Conservation (phyloP, 345 rosid genomes). For the Theobroma cacao region DNA sequence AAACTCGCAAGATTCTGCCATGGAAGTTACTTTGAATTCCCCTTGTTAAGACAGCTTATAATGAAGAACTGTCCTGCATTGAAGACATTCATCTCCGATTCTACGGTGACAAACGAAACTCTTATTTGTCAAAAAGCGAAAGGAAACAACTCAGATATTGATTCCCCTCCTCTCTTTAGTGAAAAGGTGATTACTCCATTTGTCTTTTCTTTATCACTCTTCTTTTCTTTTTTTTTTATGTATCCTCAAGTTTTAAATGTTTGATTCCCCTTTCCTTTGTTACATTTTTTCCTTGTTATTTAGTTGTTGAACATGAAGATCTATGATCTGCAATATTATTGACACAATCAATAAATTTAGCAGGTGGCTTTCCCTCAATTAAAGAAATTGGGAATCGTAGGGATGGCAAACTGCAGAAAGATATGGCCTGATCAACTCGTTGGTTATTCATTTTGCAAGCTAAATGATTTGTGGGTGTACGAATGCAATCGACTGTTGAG, state of each 20-base stretch:
- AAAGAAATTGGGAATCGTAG: too few species aligned
- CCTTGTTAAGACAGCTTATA: neutral
- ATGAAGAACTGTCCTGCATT: neutral
- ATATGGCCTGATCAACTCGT: too few species aligned
- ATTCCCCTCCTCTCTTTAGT: neutral
- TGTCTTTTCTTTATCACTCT: neutral
- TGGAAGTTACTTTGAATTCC: neutral
- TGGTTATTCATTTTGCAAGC: too few species aligned
- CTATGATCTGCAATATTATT: too few species aligned
- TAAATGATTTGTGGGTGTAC: too few species aligned
- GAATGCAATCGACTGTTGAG: too few species aligned
- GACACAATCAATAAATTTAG: too few species aligned
- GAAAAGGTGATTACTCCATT: neutral
- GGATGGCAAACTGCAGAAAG: too few species aligned
- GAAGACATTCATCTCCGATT: neutral
- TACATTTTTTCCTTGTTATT: neutral
- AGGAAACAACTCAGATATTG: neutral
- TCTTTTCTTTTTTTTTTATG: neutral
- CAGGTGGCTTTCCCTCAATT: too few species aligned
- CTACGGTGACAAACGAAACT: neutral
- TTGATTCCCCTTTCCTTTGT: too few species aligned
- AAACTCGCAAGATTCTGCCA: conserved; percentile 1
- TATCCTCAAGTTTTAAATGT: neutral
- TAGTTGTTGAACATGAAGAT: too few species aligned
- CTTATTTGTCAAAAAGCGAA: neutral